Conservation (phyloP, 2,329 filamentous ascomycete genomes). For the Cordyceps tenuipes region DNA sequence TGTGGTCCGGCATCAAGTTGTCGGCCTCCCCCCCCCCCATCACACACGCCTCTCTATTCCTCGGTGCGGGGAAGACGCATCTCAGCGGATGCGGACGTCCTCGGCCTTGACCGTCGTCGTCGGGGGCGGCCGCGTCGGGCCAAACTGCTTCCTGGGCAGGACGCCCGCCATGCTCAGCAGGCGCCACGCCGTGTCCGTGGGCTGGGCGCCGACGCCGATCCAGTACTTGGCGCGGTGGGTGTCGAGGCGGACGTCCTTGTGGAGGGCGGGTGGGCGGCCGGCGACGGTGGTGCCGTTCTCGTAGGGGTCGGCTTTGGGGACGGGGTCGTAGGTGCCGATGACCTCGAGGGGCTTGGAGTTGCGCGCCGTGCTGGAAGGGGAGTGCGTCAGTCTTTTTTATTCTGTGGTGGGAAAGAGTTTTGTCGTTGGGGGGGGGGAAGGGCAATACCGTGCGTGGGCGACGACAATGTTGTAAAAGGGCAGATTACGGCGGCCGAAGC, state of each 20-base stretch:
- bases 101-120: constrained; percentile 16
- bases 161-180: constrained; percentile 67
- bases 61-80: too few species aligned
- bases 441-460: constrained; percentile 71
- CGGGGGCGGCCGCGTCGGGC: constrained; percentile 17
- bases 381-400: background rate
- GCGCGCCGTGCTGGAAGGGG: constrained; percentile 60
- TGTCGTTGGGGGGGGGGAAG: background rate
- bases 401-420: too few species aligned
- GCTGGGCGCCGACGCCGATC: constrained; percentile 94
- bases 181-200: constrained; percentile 81
- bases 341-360: constrained; percentile 90
- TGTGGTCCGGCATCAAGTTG: background rate
- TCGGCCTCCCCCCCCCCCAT: background rate
- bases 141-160: constrained; percentile 30
- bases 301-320: constrained; percentile 53
- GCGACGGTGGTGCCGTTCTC: constrained; percentile 35
- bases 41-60: background rate
- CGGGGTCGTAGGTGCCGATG: constrained; percentile 67
- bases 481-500: constrained; percentile 80
- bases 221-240: constrained; percentile 78
- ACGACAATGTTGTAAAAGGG: constrained; percentile 98
- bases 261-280: constrained; percentile 50
- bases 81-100: constrained; percentile 24
- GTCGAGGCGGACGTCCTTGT: constrained; percentile 91